Percentiles rank a stretch among this genome's conserved stretches.
Conservation (phyloP, 805 yeast species). For the Blastobotrys peoriensis region DNA sequence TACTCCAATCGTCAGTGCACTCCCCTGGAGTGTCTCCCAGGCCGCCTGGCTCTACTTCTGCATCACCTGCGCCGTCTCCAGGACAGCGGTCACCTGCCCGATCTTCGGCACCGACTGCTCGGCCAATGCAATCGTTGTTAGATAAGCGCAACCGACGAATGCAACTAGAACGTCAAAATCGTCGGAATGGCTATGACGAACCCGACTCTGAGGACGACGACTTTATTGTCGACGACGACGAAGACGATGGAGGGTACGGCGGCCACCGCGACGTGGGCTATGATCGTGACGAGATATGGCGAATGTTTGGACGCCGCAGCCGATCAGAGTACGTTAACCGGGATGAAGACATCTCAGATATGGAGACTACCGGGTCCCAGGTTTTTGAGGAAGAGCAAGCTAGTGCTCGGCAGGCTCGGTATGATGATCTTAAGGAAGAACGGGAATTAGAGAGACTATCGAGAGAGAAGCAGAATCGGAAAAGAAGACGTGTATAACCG, state of each 20-base stretch:
- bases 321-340: conserved; percentile 41
- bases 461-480: conserved; percentile 16
- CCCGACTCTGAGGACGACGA: conserved; percentile 46
- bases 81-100: background rate
- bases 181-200: conserved; percentile 27
- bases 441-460: conserved; percentile 17
- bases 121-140: conserved; percentile 37
- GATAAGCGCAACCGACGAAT: conserved; percentile 33
- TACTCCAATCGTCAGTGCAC: background rate
- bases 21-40: no score
- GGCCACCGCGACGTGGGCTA: conserved; percentile 41
- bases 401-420: conserved; percentile 60
- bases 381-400: conserved; percentile 74
- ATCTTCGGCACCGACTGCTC: conserved; percentile 34
- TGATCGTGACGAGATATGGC: conserved; percentile 86
- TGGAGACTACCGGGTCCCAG: conserved; percentile 95
- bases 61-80: background rate
- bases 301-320: conserved; percentile 58
- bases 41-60: background rate
- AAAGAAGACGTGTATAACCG: conserved; percentile 16
- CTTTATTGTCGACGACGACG: conserved; percentile 57
- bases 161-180: conserved; percentile 20
- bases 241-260: conserved; percentile 25
- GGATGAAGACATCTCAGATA: conserved; percentile 48
- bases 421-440: conserved; percentile 72